Base-by-base conservation (phyloP, 225 moss, liverwort and hornwort genomes). In the Physcomitrium patens region DNA sequence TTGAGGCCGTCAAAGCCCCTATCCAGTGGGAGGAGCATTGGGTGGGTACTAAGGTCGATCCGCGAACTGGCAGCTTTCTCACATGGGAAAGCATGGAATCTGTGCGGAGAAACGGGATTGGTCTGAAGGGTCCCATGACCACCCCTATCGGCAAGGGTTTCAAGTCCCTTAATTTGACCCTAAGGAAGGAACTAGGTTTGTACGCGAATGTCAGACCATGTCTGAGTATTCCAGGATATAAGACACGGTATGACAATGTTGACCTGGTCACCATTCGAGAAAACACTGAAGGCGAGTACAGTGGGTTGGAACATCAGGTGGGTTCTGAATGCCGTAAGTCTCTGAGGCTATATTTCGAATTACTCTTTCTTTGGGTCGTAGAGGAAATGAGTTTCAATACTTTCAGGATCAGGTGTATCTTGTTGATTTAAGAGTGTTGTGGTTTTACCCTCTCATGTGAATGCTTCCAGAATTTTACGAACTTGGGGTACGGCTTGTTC, bases 51-150 rank as follows among this genome's bases (percentile, higher is more conserved):
- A 79, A 87, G 63, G 89, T 99, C 15, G 97, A 99, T 69, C 89
- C 87, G 13, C 91, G 82, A 31, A 99, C 97, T 3, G 97, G 97
- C 27, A 99, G 97, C 78, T 99, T 99, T 67, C 80, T 99, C 23
- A 99, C 97, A 3, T 95, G 93, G 97, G 97, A 99, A 46, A 99
- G 97, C 84, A 99, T 99, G 97, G 94, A 99, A 55, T 95, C 95
- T 12, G 97, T 99, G 78, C 83, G 94, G 42, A 81, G 85, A 46
- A 93, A 95, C 31, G 90, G 91, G 12, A 99, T 99, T 67, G 97
- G 97, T 3, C 85, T 99, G 86, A 99, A 95, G 76, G 97, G 97
- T 16, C 97, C 97, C 3, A 99, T 99, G 97, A 80, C 95, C 10
- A 99, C 97, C 20, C 97, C 97, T 41, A 99, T 99, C 65, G 97